Evolutionary conservation across 257 asterid genomes (phyloP), one percentile per base, ranked within the genome.

Genomic region (Fraxinus pennsylvanica): DNA sequence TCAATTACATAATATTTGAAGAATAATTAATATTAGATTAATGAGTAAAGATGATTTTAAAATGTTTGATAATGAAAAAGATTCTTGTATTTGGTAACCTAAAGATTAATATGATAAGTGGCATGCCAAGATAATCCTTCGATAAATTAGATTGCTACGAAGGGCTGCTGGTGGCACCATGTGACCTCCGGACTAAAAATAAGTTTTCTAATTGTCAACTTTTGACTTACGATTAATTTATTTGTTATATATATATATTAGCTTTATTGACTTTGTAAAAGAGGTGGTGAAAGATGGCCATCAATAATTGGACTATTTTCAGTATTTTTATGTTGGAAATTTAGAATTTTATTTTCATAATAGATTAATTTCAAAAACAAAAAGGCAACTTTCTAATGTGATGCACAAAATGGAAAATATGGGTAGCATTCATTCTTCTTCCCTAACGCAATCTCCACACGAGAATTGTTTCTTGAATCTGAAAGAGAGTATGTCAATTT

Each of bases 1-100:
- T 21, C 14, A 21, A 19, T 3, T 47, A 47, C 21, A 10, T 47
- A 4, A 47, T 47, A 4, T 47, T 47, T 13, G 19, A 59, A 5
- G 29, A 59, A 6, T 59, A 59, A 59, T 7, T n/a, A 54, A 54
- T 54, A 29, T 77, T 68, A 25, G 17, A 77, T 68, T 7, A 50
- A 27, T 22, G 70, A 52, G 33, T 41, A 45, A 66, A 29, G 70
- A 4, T 6, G 33, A 68, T 76, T 5, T 57, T 22, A 68, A 14
- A 19, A 9, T 15, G 6, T 45, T 9, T 9, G 74, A 38, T 72
- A 13, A 6, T 41, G 36, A 50, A 73, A 79, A 68, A 61, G 74
- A 67, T 68, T 67, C 17, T 35, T 19, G 77, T 3, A 68, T 80
- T 83, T 80, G 84, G 82, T 80, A n/a, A 83, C 84, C 86, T 83